phyloP scores from a whole-genome alignment of 2,329 filamentous ascomycete genomes.

The Talaromyces pinophilus region DNA sequence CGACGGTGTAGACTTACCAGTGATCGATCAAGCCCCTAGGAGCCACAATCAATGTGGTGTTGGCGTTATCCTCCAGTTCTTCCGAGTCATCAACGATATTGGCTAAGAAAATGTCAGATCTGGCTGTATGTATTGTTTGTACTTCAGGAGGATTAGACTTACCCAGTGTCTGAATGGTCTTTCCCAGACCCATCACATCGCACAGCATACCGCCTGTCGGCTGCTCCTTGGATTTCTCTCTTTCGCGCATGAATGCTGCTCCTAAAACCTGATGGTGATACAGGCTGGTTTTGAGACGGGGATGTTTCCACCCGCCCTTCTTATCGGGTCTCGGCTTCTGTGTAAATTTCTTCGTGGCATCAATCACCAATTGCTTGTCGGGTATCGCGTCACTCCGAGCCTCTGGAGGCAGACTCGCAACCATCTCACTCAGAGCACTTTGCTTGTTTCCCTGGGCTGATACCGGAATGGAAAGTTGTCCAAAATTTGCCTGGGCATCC shows the following conservation, averaged over 20 bases:
- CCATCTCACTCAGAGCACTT: constrained; percentile 36
- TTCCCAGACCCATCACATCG: constrained; percentile 47
- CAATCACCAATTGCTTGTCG: constrained; percentile 31
- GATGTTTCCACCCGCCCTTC: constrained; percentile 36
- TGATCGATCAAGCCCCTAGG: constrained; percentile 38
- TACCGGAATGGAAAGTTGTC: constrained; percentile 28
- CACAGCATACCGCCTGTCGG: constrained; percentile 41
- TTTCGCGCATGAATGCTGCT: constrained; percentile 38
- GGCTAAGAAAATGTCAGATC: constrained; percentile 26
- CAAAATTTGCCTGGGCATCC: constrained; percentile 32
- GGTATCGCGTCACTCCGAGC: constrained; percentile 28
- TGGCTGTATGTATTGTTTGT: neutral
- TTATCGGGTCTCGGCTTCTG: constrained; percentile 31
- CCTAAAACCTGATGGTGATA: constrained; percentile 41
- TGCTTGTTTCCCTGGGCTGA: constrained; percentile 30
- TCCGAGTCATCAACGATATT: constrained; percentile 41
- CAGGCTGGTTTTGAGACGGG: constrained; percentile 36
- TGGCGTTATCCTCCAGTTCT: constrained; percentile 25
- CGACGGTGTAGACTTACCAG: constrained; percentile 32
- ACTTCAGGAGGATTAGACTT: neutral
- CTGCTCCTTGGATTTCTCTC: constrained; percentile 30
- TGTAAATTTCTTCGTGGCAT: constrained; percentile 35
- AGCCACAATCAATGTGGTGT: constrained; percentile 42
- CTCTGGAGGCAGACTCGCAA: constrained; percentile 34
- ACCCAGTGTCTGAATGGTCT: constrained; percentile 42